These are phyloP conservation scores for Echria macrotheca DNA, from an alignment of 495 filamentous ascomycete genomes.

Conservation along the genomic window DNA sequence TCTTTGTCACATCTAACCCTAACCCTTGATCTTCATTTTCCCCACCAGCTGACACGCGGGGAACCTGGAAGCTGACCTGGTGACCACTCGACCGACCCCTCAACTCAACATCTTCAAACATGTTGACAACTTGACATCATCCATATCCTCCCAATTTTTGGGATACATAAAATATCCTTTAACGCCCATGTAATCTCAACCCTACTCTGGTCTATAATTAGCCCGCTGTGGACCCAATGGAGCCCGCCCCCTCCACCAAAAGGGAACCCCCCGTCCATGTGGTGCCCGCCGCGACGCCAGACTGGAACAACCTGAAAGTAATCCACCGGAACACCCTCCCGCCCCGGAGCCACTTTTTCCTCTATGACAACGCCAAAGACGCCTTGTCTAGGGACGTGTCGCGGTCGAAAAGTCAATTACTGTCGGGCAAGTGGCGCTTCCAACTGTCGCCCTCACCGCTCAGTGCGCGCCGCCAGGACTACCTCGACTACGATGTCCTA, in stretches of 20 bases:
- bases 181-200: too few relatives aligned
- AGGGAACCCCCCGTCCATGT: conserved; percentile 5
- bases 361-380: conserved; percentile 36
- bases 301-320: conserved; percentile 57
- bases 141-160: neutral
- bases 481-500: conserved; percentile 22
- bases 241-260: too few relatives aligned
- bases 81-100: too few relatives aligned
- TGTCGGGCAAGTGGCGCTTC: conserved; percentile 57
- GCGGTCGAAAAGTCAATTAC: conserved; percentile 34
- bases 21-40: too few relatives aligned
- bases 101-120: neutral
- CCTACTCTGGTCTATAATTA: too few relatives aligned
- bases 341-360: conserved; percentile 55
- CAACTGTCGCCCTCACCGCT: conserved; percentile 47
- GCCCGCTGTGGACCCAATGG: too few relatives aligned
- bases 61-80: too few relatives aligned
- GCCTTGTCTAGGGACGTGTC: conserved; percentile 28
- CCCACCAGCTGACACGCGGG: too few relatives aligned
- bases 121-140: neutral
- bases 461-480: conserved; percentile 39
- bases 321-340: conserved; percentile 59
- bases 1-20: too few relatives aligned
- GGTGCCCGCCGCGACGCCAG: conserved; percentile 31
- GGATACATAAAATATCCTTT: neutral